These are phyloP conservation scores for Chrysanthemum seticuspe DNA, from an alignment of 129 eudicot species.

Conservation along the genomic window DNA sequence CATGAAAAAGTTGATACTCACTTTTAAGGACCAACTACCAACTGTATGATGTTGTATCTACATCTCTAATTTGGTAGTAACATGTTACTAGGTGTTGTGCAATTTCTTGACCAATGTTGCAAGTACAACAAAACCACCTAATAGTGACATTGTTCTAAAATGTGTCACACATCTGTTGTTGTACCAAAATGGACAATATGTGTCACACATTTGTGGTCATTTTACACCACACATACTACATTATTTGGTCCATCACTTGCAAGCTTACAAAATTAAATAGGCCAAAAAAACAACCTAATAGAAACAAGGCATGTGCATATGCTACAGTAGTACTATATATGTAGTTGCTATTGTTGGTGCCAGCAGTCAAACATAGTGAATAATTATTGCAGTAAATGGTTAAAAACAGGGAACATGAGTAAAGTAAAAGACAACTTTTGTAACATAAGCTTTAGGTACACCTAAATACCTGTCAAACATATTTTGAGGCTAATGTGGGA, in stretches of 20 bases:
- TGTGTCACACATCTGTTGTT: conserved; percentile 8
- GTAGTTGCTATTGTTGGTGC: background rate
- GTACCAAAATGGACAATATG: background rate
- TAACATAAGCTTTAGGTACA: conserved; percentile 20
- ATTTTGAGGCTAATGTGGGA: conserved; percentile 16
- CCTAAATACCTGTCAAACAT: conserved; percentile 14
- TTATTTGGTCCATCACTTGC: conserved; percentile 3
- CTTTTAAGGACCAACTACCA: background rate
- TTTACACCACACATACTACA: background rate
- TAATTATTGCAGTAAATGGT: background rate
- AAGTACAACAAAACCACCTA: background rate
- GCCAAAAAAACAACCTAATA: conserved; percentile 1
- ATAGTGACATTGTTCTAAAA: background rate
- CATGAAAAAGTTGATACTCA: background rate
- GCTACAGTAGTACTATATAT: background rate
- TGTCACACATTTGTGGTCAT: conserved; percentile 15
- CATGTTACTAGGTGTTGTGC: no score
- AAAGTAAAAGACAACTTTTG: conserved; percentile 17
- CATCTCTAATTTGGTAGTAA: conserved; percentile 1
- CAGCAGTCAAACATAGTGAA: conserved; percentile 10
- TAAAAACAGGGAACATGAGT: background rate
- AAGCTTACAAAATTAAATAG: no score
- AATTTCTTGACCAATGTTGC: background rate
- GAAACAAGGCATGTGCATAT: conserved; percentile 6
- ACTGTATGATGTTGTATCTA: background rate